Conservation (phyloP, 495 filamentous ascomycete genomes). For the Lasiosphaeris hirsuta region DNA sequence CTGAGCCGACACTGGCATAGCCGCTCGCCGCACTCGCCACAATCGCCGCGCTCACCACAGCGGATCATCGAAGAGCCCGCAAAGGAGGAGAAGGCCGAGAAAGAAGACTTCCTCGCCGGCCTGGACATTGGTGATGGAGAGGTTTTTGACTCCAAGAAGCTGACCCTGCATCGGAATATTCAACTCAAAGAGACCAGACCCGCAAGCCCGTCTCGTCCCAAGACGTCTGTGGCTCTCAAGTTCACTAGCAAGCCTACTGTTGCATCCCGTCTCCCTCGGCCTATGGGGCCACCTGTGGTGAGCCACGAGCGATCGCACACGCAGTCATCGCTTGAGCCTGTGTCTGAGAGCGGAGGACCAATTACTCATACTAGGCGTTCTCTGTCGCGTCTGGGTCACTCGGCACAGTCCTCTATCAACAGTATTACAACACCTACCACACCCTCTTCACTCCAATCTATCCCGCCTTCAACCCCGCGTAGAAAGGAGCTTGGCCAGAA, state of each 20-base stretch:
- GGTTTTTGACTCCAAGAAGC: conserved; percentile 72
- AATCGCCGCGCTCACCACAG: conserved; percentile 27
- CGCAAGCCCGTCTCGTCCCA: conserved; percentile 60
- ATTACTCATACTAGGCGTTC: conserved; percentile 55
- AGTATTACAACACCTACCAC: conserved; percentile 51
- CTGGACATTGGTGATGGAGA: conserved; percentile 84
- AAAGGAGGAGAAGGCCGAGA: conserved; percentile 40
- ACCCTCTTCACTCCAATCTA: conserved; percentile 51
- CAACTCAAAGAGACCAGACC: conserved; percentile 72
- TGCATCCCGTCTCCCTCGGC: conserved; percentile 56
- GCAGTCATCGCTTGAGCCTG: conserved; percentile 81
- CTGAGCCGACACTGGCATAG: conserved; percentile 66
- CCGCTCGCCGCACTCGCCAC: conserved; percentile 21
- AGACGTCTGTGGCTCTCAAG: conserved; percentile 79
- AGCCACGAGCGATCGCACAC: conserved; percentile 61
- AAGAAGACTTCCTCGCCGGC: conserved; percentile 82
- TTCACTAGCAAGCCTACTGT: conserved; percentile 71
- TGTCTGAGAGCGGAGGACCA: conserved; percentile 84
- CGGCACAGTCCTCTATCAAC: conserved; percentile 62
- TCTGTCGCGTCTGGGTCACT: conserved; percentile 64
- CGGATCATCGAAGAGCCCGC: conserved; percentile 30
- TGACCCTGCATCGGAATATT: conserved; percentile 88
- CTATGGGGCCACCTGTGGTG: conserved; percentile 48
- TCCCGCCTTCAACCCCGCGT: conserved; percentile 54
- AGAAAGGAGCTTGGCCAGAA: conserved; percentile 58